Evolutionary conservation across 495 filamentous ascomycete species (phyloP).

Genomic region (Aspergillus sparsus): DNA sequence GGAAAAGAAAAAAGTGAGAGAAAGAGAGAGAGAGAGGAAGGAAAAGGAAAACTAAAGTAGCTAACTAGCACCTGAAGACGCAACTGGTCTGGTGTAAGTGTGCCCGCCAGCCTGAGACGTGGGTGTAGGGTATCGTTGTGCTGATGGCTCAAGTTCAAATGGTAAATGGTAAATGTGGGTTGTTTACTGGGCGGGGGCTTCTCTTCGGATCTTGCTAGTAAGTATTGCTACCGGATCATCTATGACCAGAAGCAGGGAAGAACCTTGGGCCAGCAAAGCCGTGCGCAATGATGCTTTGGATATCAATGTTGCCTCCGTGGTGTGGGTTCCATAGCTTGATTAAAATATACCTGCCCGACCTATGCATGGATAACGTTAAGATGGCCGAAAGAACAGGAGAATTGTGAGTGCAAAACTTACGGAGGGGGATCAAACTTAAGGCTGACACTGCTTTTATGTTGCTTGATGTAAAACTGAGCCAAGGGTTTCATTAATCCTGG

Average conservation of each 20-base stretch:
- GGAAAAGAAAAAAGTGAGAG: neutral
- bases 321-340: conserved; percentile 84
- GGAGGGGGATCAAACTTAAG: conserved; percentile 88
- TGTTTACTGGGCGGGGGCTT: no score
- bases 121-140: no score
- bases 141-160: no score
- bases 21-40: neutral
- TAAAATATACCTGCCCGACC: conserved; percentile 72
- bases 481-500: conserved; percentile 66
- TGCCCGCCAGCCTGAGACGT: no score
- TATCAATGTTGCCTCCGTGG: conserved; percentile 72
- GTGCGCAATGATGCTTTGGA: conserved; percentile 75
- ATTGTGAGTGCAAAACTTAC: conserved; percentile 46
- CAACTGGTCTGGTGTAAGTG: no score
- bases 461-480: conserved; percentile 77
- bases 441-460: conserved; percentile 77
- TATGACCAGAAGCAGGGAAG: conserved; percentile 55
- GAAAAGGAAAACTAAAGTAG: neutral
- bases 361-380: conserved; percentile 26
- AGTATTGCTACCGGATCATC: conserved; percentile 9
- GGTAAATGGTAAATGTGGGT: no score
- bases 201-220: no score
- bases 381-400: neutral
- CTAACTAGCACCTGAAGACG: neutral
- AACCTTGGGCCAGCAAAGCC: conserved; percentile 83